Base-by-base conservation (phyloP, 1,284 basidiomycete genomes). In the Pseudozyma sp. region DNA sequence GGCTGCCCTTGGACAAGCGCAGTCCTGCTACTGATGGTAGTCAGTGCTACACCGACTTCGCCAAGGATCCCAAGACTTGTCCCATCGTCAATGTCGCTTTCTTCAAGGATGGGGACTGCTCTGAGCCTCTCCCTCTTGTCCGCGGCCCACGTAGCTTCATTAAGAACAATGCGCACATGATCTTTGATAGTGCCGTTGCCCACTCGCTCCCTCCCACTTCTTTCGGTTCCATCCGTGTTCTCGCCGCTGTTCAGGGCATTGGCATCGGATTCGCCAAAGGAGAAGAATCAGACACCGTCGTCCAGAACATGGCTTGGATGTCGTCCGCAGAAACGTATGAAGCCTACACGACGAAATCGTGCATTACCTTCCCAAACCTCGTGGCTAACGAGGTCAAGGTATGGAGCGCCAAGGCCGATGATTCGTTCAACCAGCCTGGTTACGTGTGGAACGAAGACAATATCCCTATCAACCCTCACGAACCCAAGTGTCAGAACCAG, bases 381-480 rank as follows among this genome's bases (percentile, higher is more conserved):
- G 59, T 65, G 11, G 50, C 36, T 8, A 12, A 25, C 2, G 18
- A 34, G 3, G 61, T 55, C 12, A 36, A 38, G 1, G 47, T 68
- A 0, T 74, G 71, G 71, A 49, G 62, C 5, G 52, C 21, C 38
- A 61, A 49, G 35, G 1, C 14, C 0, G 66, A 74, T 6, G n/a
- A 21, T 19, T 2, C 13, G 0, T 38, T 65, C 35, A 74, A 74
- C 44, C 40, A 47, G 48, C 18, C 8, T 4, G 66, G 62, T 1
- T 66, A 62, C 36, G 62, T 59, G n/a, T 74, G 71, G 71, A 69
- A 74, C 21, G 48, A 21, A 6, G 19, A 45, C 52, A 74, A 74
- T 52, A 50, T 74, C 5, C 71, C 71, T 1, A 36, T 69, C 57
- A 64, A 50, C 42, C 11, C 12, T 5, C 40, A 36, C 12, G 52